Evolutionary conservation across 345 rosid species (phyloP).

Genomic region (Leavenworthia alabamica): DNA sequence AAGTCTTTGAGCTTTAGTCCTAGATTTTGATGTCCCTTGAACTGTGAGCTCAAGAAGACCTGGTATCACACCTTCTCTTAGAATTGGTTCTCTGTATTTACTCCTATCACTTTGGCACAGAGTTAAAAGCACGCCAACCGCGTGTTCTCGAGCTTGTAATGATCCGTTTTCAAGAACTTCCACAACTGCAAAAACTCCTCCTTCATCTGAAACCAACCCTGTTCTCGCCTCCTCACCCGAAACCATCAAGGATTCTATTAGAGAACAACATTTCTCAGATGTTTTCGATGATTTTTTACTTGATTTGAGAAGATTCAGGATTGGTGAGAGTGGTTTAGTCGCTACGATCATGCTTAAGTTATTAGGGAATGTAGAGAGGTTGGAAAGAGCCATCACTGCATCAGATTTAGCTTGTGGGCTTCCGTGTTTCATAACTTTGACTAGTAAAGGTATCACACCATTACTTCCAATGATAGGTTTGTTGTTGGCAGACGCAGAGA

Average conservation of each 20-base stretch:
- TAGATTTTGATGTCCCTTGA: slow-evolving; percentile 86
- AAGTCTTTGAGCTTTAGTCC: slow-evolving; percentile 63
- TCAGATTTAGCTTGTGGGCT: slow-evolving; percentile 67
- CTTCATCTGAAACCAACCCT: slow-evolving; percentile 57
- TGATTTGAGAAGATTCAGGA: slow-evolving; percentile 53
- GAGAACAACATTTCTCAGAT: slow-evolving; percentile 78
- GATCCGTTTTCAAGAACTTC: slow-evolving; percentile 89
- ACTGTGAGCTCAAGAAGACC: slow-evolving; percentile 96
- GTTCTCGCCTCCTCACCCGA: slow-evolving; percentile 64
- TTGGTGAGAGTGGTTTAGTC: slow-evolving; percentile 56
- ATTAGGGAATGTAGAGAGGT: slow-evolving; percentile 62
- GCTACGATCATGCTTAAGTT: slow-evolving; percentile 46
- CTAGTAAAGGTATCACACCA: slow-evolving; percentile 80
- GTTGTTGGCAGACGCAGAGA: slow-evolving; percentile 74
- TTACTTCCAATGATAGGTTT: slow-evolving; percentile 69
- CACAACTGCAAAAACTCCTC: slow-evolving; percentile 76
- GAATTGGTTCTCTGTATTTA: slow-evolving; percentile 85
- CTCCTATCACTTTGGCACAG: slow-evolving; percentile 82
- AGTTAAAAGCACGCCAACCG: slow-evolving; percentile 66
- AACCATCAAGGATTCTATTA: slow-evolving; percentile 66
- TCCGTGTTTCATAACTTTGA: slow-evolving; percentile 56
- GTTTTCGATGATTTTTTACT: slow-evolving; percentile 75
- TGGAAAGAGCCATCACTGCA: slow-evolving; percentile 56
- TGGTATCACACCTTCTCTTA: slow-evolving; percentile 92
- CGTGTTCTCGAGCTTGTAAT: slow-evolving; percentile 76